Percentiles rank a stretch among this genome's conserved stretches.
Conservation (phyloP, 306 rosid genomes). For the Prunus mira region DNA sequence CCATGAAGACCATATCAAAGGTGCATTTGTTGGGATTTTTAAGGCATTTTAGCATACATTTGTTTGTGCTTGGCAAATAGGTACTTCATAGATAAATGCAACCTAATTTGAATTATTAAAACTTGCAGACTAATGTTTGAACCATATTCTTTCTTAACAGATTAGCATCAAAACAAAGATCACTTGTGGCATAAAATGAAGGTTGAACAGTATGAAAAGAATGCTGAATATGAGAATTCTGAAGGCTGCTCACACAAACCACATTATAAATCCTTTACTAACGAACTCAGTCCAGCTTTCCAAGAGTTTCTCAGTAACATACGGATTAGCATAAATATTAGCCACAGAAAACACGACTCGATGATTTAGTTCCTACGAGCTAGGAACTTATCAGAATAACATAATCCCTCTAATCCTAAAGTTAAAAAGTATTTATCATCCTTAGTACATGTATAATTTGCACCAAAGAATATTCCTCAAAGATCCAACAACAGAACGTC, state of each 20-base stretch:
- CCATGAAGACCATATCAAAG: not conserved
- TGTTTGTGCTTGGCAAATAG: not conserved
- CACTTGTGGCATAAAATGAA: no score
- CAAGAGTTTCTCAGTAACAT: not conserved
- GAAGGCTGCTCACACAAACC: not conserved
- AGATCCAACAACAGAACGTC: not conserved
- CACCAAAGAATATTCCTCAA: not conserved
- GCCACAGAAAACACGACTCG: not conserved
- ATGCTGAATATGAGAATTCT: no score
- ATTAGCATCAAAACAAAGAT: no score
- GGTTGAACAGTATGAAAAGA: no score
- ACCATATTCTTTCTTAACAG: not conserved
- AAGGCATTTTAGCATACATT: not conserved
- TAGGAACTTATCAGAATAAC: no score
- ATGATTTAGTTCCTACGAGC: no score
- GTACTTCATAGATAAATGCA: not conserved
- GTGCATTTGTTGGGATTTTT: not conserved
- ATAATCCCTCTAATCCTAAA: not conserved
- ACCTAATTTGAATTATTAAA: not conserved
- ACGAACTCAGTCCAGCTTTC: not conserved
- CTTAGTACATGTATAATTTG: not conserved
- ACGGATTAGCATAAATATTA: not conserved
- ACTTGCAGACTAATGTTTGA: not conserved
- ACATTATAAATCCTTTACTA: not conserved
- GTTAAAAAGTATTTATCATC: not conserved